Evolutionary conservation across 768 basidiomycete genomes (phyloP).

Genomic region (Clavaria fumosa): DNA sequence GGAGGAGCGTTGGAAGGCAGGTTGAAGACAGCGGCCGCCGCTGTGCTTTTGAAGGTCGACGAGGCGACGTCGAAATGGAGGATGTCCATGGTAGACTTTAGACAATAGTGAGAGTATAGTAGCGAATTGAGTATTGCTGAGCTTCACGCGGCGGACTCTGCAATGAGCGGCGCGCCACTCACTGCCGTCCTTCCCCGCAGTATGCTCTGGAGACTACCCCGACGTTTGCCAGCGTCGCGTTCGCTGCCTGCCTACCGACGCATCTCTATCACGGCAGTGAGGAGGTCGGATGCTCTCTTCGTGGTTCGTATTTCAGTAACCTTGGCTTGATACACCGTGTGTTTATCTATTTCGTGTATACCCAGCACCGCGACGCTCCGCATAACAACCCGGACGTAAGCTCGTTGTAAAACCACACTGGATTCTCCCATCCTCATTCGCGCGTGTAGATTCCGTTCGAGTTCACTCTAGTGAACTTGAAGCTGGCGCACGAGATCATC

Average conservation of each 20-base stretch:
- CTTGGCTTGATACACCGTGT: neutral
- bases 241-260: constrained; percentile 17
- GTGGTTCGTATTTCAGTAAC: constrained; percentile 39
- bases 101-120: neutral
- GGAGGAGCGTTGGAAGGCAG: constrained; percentile 51
- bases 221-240: constrained; percentile 15
- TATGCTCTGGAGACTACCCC: constrained; percentile 15
- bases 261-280: constrained; percentile 28
- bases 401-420: neutral
- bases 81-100: constrained; percentile 38
- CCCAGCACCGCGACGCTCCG: constrained; percentile 83
- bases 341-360: constrained; percentile 10
- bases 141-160: no score
- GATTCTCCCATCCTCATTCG: constrained; percentile 5
- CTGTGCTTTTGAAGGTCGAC: constrained; percentile 69
- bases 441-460: constrained; percentile 69
- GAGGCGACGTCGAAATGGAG: constrained; percentile 54
- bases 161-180: no score
- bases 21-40: constrained; percentile 57
- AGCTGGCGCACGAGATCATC: constrained; percentile 80
- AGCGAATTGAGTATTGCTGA: neutral
- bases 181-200: neutral
- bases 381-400: constrained; percentile 86
- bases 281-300: constrained; percentile 73
- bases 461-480: constrained; percentile 67